Evolutionary conservation across 2,329 filamentous ascomycete genomes (phyloP).

Genomic region (Paecilomyces variotii): DNA sequence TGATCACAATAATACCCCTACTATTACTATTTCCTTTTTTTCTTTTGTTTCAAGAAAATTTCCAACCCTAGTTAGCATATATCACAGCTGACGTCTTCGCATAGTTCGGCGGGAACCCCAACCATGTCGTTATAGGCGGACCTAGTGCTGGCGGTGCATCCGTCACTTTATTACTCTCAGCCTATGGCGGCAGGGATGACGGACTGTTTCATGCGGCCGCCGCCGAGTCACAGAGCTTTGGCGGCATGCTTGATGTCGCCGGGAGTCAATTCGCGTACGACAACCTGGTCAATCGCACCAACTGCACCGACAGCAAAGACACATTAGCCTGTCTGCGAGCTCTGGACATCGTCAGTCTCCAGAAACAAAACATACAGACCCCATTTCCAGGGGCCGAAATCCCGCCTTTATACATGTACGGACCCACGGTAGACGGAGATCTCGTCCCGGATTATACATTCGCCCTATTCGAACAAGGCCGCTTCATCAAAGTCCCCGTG

Average conservation of each 20-base stretch:
- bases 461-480: constrained; percentile 39
- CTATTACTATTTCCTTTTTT: not conserved
- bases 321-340: constrained; percentile 44
- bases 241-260: constrained; percentile 38
- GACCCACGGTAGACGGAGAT: constrained; percentile 44
- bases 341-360: constrained; percentile 37
- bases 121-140: constrained; percentile 61
- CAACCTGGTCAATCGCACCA: constrained; percentile 42
- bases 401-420: constrained; percentile 44
- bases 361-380: constrained; percentile 38
- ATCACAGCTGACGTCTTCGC: constrained; percentile 6
- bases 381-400: constrained; percentile 38
- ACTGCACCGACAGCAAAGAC: constrained; percentile 32
- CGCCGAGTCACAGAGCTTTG: constrained; percentile 48
- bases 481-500: constrained; percentile 45
- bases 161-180: constrained; percentile 56
- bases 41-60: not conserved
- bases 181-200: constrained; percentile 42
- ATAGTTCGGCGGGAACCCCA: constrained; percentile 61
- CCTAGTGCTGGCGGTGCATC: constrained; percentile 59
- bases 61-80: not conserved
- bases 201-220: constrained; percentile 46
- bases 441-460: constrained; percentile 46
- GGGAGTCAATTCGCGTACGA: constrained; percentile 47
- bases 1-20: no score